Evolutionary conservation across 2,329 filamentous ascomycete genomes (phyloP).

Genomic region (Xylaria sp.): DNA sequence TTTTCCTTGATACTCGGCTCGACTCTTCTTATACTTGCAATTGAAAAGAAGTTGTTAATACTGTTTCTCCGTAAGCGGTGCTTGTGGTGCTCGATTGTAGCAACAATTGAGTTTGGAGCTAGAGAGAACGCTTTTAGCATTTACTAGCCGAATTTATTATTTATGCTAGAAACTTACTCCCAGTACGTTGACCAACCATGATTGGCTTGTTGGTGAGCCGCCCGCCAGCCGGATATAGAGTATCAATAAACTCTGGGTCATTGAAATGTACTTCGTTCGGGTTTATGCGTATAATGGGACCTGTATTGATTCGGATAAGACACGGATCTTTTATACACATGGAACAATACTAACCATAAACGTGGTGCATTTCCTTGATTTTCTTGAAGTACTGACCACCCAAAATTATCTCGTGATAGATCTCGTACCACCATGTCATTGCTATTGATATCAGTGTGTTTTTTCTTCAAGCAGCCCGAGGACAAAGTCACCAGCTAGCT

Average conservation of each 20-base stretch:
- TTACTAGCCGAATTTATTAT: no score
- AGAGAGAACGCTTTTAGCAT: no score
- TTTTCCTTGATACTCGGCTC: conserved; percentile 17
- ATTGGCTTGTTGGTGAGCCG: conserved; percentile 22
- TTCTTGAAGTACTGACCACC: conserved; percentile 41
- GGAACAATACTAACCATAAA: conserved; percentile 43
- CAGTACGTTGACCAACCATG: conserved; percentile 8
- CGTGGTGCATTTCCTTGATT: conserved; percentile 42
- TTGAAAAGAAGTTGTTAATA: conserved; percentile 18
- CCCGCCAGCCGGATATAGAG: neutral
- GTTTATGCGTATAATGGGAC: conserved; percentile 17
- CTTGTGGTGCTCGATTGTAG: conserved; percentile 7
- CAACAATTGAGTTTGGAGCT: conserved; percentile 19
- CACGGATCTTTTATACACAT: no score
- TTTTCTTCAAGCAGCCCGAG: neutral
- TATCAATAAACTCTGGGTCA: conserved; percentile 19
- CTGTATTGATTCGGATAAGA: conserved; percentile 1
- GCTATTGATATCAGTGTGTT: conserved; percentile 31
- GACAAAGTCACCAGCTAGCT: neutral
- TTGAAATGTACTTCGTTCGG: conserved; percentile 22
- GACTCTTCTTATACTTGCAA: conserved; percentile 1
- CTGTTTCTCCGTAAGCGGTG: conserved; percentile 15
- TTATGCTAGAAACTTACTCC: no score
- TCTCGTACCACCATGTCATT: conserved; percentile 40
- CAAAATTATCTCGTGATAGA: conserved; percentile 43